phyloP scores from a whole-genome alignment of 208 protist species.

The Strigomonas galati region DNA sequence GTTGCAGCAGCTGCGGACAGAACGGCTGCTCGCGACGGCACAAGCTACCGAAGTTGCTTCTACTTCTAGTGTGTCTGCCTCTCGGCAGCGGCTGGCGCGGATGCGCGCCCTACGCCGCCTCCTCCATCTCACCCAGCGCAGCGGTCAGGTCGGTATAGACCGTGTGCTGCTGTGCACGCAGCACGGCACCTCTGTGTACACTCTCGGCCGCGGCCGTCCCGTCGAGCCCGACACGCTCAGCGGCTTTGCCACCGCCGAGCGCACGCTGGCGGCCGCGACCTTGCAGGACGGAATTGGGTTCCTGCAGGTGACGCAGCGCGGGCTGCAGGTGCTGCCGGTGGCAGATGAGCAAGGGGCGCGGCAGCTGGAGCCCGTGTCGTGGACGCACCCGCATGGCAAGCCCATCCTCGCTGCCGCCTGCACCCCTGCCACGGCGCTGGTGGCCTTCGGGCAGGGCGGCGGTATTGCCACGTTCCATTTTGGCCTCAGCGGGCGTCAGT shows the following conservation, averaged over 20 bases:
- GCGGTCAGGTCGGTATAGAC: slow-evolving; percentile 19
- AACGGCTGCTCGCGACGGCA: slow-evolving; percentile 8
- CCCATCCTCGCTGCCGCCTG: slow-evolving; percentile 64
- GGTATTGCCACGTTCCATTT: slow-evolving; percentile 78
- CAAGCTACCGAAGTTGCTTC: not conserved
- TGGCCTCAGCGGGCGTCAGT: slow-evolving; percentile 43
- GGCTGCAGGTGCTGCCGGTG: not conserved
- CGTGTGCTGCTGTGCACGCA: slow-evolving; percentile 61
- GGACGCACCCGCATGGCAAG: slow-evolving; percentile 76
- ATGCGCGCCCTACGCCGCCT: slow-evolving; percentile 9
- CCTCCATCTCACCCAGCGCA: slow-evolving; percentile 1
- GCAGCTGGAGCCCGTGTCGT: slow-evolving; percentile 36
- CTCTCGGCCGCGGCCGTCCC: slow-evolving; percentile 22
- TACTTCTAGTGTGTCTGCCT: not conserved
- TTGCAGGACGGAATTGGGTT: slow-evolving; percentile 65
- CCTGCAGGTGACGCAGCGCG: slow-evolving; percentile 63
- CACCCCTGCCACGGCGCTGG: slow-evolving; percentile 42
- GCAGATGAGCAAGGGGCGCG: slow-evolving; percentile 2
- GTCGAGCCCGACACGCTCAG: slow-evolving; percentile 59
- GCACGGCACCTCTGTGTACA: slow-evolving; percentile 58
- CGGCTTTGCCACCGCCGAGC: slow-evolving; percentile 60
- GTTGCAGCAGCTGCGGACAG: slow-evolving; percentile 23
- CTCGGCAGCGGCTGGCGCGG: not conserved
- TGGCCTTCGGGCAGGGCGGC: slow-evolving; percentile 61
- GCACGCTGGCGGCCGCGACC: slow-evolving; percentile 67